Evolutionary conservation across 1,284 basidiomycete species (phyloP), one percentile per base, ranked within the genome.

Genomic region (Ustilago hordei): DNA sequence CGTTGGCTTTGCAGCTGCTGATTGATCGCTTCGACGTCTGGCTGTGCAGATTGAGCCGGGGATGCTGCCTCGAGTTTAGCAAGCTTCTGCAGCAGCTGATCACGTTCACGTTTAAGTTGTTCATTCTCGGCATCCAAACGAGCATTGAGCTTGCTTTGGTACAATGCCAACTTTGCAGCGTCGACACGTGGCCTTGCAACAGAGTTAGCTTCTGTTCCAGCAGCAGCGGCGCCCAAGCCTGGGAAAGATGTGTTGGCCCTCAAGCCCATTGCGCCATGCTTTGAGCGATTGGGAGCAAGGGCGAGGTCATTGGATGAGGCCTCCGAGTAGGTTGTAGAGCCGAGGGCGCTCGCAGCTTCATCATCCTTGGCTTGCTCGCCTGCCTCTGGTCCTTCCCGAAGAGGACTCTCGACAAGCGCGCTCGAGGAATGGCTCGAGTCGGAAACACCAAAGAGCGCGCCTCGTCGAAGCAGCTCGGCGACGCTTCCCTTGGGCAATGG

Each of bases 71-170:
- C 63, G 43, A 69, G 57, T 36, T 63, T 59, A 13, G 64, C 64
- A 32, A 78, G 54, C 60, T 67, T 68, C 17, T 57, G 41, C 3
- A 68, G 59, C 32, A 78, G 53, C 38, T 62, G 58, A 41, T 78
- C 75, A 4, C 75, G 65, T 53, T 78, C 75, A 5, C 59, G 63
- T 52, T 74, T 78, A 52, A 78, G 71, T 60, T 74, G 68, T 11
- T 70, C 71, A n/a, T 78, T 78, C 62, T 78, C 75, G 15, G 75
- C 71, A 39, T 78, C 75, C 17, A 78, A 45, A n/a, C 71, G 64
- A 0, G 71, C 71, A 34, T 78, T 78, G 47, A 78, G 71, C 60
- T 74, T 74, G 68, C 75, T 78, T 31, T 78, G 75, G 39, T 78
- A 78, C 15, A 78, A 45, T 1, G 71, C 75, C 19, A 78, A 57